Percentiles rank a stretch among this genome's conserved stretches.
Evolutionary conservation across 257 asterid species (phyloP).

Genomic region (Solanum bulbocastanum): DNA sequence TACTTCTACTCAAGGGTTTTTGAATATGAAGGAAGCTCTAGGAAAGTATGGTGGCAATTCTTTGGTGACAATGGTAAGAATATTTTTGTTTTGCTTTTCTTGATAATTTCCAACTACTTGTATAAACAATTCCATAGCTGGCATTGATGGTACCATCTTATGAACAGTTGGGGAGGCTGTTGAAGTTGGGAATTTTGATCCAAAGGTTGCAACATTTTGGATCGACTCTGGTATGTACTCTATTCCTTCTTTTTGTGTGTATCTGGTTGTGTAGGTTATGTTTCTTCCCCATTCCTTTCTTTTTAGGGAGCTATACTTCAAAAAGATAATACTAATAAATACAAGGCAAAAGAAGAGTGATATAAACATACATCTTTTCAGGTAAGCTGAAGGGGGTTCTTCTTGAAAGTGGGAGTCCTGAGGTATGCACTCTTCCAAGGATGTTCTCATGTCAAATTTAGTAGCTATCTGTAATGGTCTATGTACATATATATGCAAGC

Average conservation of each 20-base stretch:
- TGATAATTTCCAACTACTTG: not conserved
- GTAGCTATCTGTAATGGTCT: not conserved
- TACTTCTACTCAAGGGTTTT: slow-evolving; percentile 91
- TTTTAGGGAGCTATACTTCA: not conserved
- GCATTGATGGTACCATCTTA: slow-evolving; percentile 7
- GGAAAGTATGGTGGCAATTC: slow-evolving; percentile 99
- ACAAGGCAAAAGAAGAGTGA: not conserved
- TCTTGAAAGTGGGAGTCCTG: slow-evolving; percentile 93
- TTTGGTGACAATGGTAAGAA: slow-evolving; percentile 81
- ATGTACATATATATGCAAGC: not conserved
- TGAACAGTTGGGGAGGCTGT: slow-evolving; percentile 77
- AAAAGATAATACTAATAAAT: not conserved
- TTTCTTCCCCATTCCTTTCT: not conserved
- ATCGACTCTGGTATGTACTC: slow-evolving; percentile 55
- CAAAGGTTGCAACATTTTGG: slow-evolving; percentile 95
- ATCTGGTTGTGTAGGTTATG: not conserved
- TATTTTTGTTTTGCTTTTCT: not conserved
- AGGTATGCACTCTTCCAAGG: slow-evolving; percentile 36
- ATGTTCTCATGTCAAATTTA: not conserved
- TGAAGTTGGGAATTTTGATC: slow-evolving; percentile 51
- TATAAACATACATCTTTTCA: slow-evolving; percentile 20
- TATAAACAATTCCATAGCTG: not conserved
- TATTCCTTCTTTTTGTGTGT: not conserved
- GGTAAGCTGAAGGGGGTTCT: slow-evolving; percentile 85
- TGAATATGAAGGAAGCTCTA: slow-evolving; percentile 87